phyloP scores from a whole-genome alignment of 352 stramenopile species.

The Saprolegnia parasitica region DNA sequence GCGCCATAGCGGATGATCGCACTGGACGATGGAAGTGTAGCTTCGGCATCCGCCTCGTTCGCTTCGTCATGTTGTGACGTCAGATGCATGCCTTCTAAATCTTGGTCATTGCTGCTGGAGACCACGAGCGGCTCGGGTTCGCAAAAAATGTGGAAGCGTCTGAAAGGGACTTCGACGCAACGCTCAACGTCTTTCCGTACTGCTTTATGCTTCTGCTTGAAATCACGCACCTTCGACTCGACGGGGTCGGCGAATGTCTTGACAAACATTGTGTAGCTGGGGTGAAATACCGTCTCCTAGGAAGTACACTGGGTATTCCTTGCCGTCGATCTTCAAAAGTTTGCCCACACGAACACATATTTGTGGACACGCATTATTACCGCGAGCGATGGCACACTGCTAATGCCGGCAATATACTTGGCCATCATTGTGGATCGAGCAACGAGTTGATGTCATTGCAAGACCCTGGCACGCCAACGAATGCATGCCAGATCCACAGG shows the following conservation, averaged over 20 bases:
- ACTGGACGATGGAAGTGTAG: background rate
- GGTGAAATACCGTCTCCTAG: constrained; percentile 31
- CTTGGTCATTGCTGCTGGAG: constrained; percentile 21
- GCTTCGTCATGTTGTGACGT: constrained; percentile 30
- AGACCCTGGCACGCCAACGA: background rate
- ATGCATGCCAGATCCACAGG: background rate
- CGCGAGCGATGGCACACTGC: background rate
- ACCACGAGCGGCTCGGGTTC: constrained; percentile 26
- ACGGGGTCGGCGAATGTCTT: constrained; percentile 24
- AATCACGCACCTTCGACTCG: constrained; percentile 18
- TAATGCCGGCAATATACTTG: background rate
- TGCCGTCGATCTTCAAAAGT: background rate
- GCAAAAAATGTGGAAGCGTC: constrained; percentile 24
- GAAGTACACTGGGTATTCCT: constrained; percentile 25
- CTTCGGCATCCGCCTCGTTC: background rate
- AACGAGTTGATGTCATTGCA: background rate
- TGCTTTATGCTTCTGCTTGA: constrained; percentile 22
- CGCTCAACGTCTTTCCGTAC: constrained; percentile 29
- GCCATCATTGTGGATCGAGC: background rate
- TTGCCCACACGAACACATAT: background rate
- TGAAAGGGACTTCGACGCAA: constrained; percentile 25
- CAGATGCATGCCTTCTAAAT: constrained; percentile 27
- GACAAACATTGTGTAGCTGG: constrained; percentile 25
- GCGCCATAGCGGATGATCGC: background rate
- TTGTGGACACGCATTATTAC: background rate